phyloP scores from a whole-genome alignment of 306 rosid genomes.

The Quercus mongolica region DNA sequence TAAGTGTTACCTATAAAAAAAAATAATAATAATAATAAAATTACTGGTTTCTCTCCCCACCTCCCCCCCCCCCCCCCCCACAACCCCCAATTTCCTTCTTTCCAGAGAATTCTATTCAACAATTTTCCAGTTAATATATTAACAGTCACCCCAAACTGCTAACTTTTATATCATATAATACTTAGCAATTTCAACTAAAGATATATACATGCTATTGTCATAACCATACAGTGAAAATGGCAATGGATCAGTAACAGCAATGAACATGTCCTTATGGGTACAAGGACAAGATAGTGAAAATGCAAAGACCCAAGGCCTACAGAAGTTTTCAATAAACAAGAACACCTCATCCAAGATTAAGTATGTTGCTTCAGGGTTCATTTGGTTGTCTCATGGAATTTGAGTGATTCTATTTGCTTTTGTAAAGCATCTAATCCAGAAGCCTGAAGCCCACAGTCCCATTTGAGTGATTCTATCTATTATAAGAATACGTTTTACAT shows the following conservation, averaged over 20 bases:
- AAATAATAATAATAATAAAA: too few species aligned
- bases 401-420: not conserved
- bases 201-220: too few species aligned
- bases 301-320: not conserved
- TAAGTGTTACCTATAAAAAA: too few species aligned
- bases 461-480: too few species aligned
- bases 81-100: too few species aligned
- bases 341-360: not conserved
- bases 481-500: not conserved
- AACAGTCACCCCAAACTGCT: not conserved
- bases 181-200: too few species aligned
- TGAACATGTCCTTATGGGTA: not conserved
- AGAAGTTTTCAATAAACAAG: too few species aligned
- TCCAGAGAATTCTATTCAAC: too few species aligned
- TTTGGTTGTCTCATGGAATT: not conserved
- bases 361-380: not conserved
- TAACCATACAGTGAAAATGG: too few species aligned
- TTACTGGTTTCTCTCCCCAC: too few species aligned
- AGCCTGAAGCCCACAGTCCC: not conserved
- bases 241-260: not conserved
- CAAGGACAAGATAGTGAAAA: not conserved
- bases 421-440: not conserved
- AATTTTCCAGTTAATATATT: too few species aligned
- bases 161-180: not conserved
- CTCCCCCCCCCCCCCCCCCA: too few species aligned